Percentiles rank a stretch among this genome's conserved stretches.
Conservation (phyloP, 2,329 filamentous ascomycete genomes). For the Exophiala xenobiotica region DNA sequence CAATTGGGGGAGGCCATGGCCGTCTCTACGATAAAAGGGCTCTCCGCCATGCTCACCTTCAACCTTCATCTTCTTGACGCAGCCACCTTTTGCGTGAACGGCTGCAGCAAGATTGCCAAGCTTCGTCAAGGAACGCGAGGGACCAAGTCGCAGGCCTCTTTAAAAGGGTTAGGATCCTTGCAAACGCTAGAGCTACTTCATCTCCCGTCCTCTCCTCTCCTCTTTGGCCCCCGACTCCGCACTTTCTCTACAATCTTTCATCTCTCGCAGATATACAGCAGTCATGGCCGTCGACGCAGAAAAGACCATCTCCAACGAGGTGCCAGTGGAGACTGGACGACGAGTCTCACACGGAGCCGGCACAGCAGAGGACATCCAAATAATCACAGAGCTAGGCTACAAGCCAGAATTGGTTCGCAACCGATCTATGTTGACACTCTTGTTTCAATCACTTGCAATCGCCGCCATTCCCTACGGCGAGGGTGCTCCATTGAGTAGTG, state of each 20-base stretch:
- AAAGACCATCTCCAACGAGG: conserved; percentile 15
- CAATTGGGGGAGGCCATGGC: background rate
- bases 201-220: background rate
- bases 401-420: conserved; percentile 58
- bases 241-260: background rate
- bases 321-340: conserved; percentile 14
- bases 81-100: background rate
- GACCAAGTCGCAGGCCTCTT: background rate
- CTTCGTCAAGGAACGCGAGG: background rate
- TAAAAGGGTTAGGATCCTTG: background rate
- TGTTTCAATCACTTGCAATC: conserved; percentile 62
- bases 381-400: conserved; percentile 54
- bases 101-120: background rate
- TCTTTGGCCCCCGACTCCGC: background rate
- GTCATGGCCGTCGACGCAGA: conserved; percentile 21
- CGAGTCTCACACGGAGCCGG: conserved; percentile 33
- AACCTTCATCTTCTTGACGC: background rate
- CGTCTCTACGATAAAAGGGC: background rate
- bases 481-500: conserved; percentile 48
- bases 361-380: conserved; percentile 34
- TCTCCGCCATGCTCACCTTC: background rate
- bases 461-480: conserved; percentile 52
- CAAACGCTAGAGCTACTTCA: background rate
- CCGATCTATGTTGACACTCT: conserved; percentile 58
- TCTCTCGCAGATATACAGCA: background rate